These are phyloP conservation scores for Thielaviopsis ethacetica DNA, from an alignment of 2,329 filamentous ascomycete species.

Conservation along the genomic window DNA sequence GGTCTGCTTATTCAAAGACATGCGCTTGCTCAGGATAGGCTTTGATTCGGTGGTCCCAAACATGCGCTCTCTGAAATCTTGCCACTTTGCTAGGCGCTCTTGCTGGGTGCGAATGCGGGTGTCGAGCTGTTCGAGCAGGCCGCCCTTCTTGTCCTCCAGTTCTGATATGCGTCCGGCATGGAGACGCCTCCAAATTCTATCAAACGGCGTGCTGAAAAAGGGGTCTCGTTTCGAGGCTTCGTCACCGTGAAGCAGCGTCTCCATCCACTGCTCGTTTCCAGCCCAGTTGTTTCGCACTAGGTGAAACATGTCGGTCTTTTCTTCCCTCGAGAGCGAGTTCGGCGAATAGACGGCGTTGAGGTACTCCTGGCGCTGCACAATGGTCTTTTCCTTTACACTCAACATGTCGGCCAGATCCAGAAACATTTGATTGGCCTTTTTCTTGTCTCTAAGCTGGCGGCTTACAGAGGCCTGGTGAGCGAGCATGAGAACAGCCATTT, in stretches of 20 bases:
- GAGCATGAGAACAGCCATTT: constrained; percentile 50
- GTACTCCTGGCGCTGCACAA: constrained; percentile 37
- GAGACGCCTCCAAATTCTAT: constrained; percentile 54
- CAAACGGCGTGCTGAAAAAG: constrained; percentile 50
- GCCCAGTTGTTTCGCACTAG: constrained; percentile 60
- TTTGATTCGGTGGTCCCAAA: constrained; percentile 20
- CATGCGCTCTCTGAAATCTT: constrained; percentile 41
- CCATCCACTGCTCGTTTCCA: constrained; percentile 58
- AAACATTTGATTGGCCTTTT: constrained; percentile 41
- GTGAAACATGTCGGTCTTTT: constrained; percentile 36
- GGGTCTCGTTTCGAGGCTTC: constrained; percentile 37
- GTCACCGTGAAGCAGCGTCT: constrained; percentile 53
- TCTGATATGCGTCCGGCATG: constrained; percentile 41
- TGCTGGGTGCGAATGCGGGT: constrained; percentile 49
- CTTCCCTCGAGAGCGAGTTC: constrained; percentile 24
- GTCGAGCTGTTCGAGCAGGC: constrained; percentile 56
- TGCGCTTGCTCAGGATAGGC: constrained; percentile 16
- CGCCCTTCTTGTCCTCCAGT: constrained; percentile 32
- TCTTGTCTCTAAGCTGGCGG: constrained; percentile 41
- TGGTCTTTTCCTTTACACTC: constrained; percentile 41
- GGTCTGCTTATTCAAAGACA: constrained; percentile 14
- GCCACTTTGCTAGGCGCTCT: constrained; percentile 56
- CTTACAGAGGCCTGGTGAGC: constrained; percentile 54
- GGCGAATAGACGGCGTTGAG: constrained; percentile 17
- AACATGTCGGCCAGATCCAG: constrained; percentile 48